phyloP scores from a whole-genome alignment of 257 asterid species.

The Cordia subcordata region DNA sequence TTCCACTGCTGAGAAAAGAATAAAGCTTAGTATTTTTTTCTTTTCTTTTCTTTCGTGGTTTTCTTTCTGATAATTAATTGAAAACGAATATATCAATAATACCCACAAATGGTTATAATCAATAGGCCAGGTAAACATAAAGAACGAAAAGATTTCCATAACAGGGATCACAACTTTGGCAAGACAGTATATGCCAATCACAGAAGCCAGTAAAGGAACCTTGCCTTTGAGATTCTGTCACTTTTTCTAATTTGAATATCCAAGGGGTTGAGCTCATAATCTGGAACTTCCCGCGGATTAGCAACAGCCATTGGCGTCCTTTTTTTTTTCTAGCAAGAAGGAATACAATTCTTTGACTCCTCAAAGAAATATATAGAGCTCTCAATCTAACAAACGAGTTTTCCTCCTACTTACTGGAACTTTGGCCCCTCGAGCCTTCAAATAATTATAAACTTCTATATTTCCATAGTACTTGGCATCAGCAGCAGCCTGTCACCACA shows the following conservation, averaged over 20 bases:
- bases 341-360: constrained; percentile 21
- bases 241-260: constrained; percentile 83
- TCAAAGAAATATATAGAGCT: not conserved
- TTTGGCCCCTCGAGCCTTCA: constrained; percentile 97
- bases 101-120: too few relatives aligned
- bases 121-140: too few relatives aligned
- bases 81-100: too few relatives aligned
- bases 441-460: constrained; percentile 61
- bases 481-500: constrained; percentile 75
- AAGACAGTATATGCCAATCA: not conserved
- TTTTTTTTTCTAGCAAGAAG: constrained; percentile 70
- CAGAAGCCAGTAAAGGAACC: constrained; percentile 14
- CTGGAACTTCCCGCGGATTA: constrained; percentile 97
- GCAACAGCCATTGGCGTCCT: constrained; percentile 94
- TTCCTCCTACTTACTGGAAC: constrained; percentile 56
- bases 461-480: constrained; percentile 98
- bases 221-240: constrained; percentile 88
- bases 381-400: not conserved
- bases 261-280: constrained; percentile 89
- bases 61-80: too few relatives aligned
- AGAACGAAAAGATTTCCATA: too few relatives aligned
- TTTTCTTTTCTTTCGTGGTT: too few relatives aligned
- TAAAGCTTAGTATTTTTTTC: too few relatives aligned
- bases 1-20: not conserved
- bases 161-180: not conserved